These are phyloP conservation scores for Rosa chinensis DNA, from an alignment of 306 rosid species.

Conservation along the genomic window DNA sequence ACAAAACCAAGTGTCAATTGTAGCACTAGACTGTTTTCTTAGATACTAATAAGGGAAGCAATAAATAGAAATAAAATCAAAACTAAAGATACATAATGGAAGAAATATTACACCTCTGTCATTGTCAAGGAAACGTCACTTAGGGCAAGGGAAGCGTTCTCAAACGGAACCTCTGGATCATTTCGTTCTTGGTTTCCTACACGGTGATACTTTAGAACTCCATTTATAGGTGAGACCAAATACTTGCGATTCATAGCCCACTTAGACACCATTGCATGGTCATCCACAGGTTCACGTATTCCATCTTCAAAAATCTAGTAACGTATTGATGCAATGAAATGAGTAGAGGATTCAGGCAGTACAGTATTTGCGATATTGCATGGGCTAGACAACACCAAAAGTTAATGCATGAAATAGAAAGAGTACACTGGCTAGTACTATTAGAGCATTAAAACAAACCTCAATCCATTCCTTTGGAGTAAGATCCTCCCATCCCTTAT, in stretches of 20 bases:
- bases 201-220: slow-evolving; percentile 84
- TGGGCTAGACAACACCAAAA: slow-evolving; percentile 7
- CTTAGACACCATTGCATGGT: slow-evolving; percentile 46
- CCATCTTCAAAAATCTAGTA: slow-evolving; percentile 94
- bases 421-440: slow-evolving; percentile 7
- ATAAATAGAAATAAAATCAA: neutral
- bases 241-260: slow-evolving; percentile 81
- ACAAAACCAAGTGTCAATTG: slow-evolving; percentile 15
- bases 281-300: slow-evolving; percentile 65
- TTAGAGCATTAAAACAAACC: slow-evolving; percentile 52
- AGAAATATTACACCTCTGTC: slow-evolving; percentile 61
- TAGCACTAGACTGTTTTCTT: neutral
- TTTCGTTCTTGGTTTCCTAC: slow-evolving; percentile 88
- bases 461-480: slow-evolving; percentile 87
- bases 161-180: slow-evolving; percentile 82
- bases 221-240: slow-evolving; percentile 89
- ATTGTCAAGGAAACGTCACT: slow-evolving; percentile 80
- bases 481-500: slow-evolving; percentile 85
- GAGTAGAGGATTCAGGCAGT: slow-evolving; percentile 1
- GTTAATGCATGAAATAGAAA: slow-evolving; percentile 8
- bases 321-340: slow-evolving; percentile 24
- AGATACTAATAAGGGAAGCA: neutral
- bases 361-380: neutral
- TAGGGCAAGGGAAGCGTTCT: slow-evolving; percentile 79
- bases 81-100: slow-evolving; percentile 1